phyloP scores from a whole-genome alignment of 2,329 filamentous ascomycete species.

The Hymenoscyphus salicellus region DNA sequence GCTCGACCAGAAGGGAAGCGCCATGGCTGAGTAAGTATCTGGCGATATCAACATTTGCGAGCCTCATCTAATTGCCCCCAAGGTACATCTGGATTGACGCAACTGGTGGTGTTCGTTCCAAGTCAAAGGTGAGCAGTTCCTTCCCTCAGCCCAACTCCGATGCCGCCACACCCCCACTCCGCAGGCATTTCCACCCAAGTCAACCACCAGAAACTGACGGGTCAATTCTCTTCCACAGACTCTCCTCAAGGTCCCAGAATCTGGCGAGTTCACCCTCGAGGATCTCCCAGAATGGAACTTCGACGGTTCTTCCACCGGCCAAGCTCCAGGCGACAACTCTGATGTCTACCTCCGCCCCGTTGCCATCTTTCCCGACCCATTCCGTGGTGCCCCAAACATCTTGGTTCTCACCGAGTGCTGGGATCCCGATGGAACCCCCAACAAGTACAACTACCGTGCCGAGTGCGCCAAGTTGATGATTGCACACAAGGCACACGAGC shows the following conservation, averaged over 20 bases:
- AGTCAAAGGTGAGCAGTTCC: constrained; percentile 79
- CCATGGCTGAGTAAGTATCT: constrained; percentile 86
- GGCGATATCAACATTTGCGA: neutral
- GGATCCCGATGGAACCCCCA: constrained; percentile 89
- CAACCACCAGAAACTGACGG: constrained; percentile 14
- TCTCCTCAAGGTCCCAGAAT: constrained; percentile 54
- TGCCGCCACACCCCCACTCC: constrained; percentile 25
- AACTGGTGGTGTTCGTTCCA: constrained; percentile 79
- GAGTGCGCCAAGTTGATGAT: constrained; percentile 89
- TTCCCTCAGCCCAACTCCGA: neutral
- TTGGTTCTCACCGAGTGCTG: constrained; percentile 93
- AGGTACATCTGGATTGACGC: constrained; percentile 91
- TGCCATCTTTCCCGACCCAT: constrained; percentile 86
- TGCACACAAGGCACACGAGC: constrained; percentile 73
- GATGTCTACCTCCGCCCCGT: constrained; percentile 94
- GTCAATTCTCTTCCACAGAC: constrained; percentile 49
- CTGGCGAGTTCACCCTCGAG: constrained; percentile 44
- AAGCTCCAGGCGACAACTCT: constrained; percentile 92
- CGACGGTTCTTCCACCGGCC: constrained; percentile 85
- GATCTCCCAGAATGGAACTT: constrained; percentile 79
- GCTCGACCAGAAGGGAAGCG: constrained; percentile 81
- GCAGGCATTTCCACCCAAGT: neutral
- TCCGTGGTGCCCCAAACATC: constrained; percentile 86
- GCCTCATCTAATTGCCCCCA: constrained; percentile 13
- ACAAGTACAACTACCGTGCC: constrained; percentile 98